Percentiles rank a stretch among this genome's conserved stretches.
These are phyloP conservation scores for Meyerozyma guilliermondii DNA, from an alignment of 1,139 yeast species.

Conservation along the genomic window DNA sequence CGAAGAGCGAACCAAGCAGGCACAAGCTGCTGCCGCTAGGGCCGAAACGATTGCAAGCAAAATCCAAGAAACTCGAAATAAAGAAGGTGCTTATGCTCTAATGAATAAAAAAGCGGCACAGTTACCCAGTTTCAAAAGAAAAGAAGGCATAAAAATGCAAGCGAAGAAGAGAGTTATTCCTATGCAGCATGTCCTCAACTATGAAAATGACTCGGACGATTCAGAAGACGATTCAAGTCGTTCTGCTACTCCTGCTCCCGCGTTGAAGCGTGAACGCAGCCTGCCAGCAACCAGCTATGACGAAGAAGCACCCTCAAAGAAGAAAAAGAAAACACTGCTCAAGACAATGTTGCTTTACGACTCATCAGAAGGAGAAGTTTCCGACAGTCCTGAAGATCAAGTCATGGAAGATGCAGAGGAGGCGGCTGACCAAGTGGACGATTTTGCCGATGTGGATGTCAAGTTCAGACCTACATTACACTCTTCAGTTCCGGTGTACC, in stretches of 20 bases:
- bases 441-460: constrained; percentile 24
- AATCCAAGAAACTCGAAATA: background rate
- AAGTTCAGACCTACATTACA: constrained; percentile 42
- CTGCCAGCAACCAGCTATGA: constrained; percentile 17
- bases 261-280: constrained; percentile 20
- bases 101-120: constrained; percentile 23
- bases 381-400: constrained; percentile 2
- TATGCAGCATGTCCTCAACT: constrained; percentile 69
- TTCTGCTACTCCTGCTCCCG: constrained; percentile 35
- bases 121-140: constrained; percentile 49
- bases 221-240: constrained; percentile 42
- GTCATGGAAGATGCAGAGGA: constrained; percentile 4
- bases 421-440: constrained; percentile 14
- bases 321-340: constrained; percentile 10
- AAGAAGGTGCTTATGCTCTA: constrained; percentile 18
- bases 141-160: constrained; percentile 16
- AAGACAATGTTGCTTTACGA: constrained; percentile 9
- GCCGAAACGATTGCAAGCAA: constrained; percentile 14
- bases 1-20: constrained; percentile 17
- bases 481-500: constrained; percentile 46
- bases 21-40: constrained; percentile 13
- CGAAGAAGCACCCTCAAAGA: constrained; percentile 3
- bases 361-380: constrained; percentile 8
- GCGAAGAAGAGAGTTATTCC: constrained; percentile 42
- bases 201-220: constrained; percentile 41